Base-by-base conservation (phyloP, 306 rosid species). In the Gastrolobium villosum region DNA sequence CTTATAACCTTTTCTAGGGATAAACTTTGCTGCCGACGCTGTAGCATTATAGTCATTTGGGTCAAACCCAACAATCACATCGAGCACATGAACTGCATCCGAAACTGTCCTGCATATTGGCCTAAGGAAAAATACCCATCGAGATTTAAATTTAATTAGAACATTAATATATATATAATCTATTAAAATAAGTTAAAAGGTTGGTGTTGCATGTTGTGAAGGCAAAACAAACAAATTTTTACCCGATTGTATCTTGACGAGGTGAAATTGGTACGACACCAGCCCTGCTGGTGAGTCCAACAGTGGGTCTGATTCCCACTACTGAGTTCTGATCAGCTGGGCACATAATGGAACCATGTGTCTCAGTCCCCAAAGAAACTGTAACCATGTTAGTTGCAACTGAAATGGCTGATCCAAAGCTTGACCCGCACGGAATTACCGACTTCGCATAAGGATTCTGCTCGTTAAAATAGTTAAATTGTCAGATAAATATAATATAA, bases 51-150 rank as follows among this genome's bases (percentile, higher is more conserved):
- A 76, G 76, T 88, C 93, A 71, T 76, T 84, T n/a, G 83, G 84
- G 40, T 91, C 93, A 61, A 81, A 81, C 40, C 97, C 98, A 60
- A 78, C 91, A 65, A 88, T 93, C 11, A 74, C 89, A 53, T 91
- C 95, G 49, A 93, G 92, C 74, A 89, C 92, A 79, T 83, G 81
- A 52, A 88, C 92, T 31, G 91, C 93, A 81, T 93, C 98, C 4
- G 92, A 86, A 37, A 91, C 95, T 9, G 90, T 89, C 74, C 94
- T 91, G 46, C 94, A 79, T 72, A 93, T 84, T 30, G 98, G 93
- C 77, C 97, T 91, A 86, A 48, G 6, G 35, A 72, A 73, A 28
- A 20, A 64, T 28, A 65, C 36, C 35, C 10, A 14, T 34, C 6
- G 0, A 49, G 41, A 59, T 41, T 57, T 37, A 7, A 39, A 36